These are phyloP conservation scores for Blastobotrys robertii DNA, from an alignment of 805 yeast species.

Conservation along the genomic window DNA sequence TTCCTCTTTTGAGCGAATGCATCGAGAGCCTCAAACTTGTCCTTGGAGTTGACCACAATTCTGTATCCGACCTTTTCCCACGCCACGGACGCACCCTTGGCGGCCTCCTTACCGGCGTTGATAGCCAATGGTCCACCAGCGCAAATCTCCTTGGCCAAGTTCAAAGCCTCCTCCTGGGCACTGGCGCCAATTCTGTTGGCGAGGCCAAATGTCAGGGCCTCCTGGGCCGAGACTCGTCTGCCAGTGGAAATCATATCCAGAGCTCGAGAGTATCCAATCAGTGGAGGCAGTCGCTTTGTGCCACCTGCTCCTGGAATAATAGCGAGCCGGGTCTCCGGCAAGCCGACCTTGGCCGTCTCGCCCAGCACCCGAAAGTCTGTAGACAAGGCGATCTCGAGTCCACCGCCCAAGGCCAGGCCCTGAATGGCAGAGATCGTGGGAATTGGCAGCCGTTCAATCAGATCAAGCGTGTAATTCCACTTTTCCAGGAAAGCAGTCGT, in stretches of 20 bases:
- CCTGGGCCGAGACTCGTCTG: slow-evolving; percentile 26
- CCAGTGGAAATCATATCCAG: slow-evolving; percentile 40
- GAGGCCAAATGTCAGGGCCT: slow-evolving; percentile 32
- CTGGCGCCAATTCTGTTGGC: slow-evolving; percentile 22
- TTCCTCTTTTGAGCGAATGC: slow-evolving; percentile 32
- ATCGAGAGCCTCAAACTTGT: slow-evolving; percentile 30
- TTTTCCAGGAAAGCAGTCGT: slow-evolving; percentile 21
- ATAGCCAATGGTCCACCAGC: slow-evolving; percentile 25
- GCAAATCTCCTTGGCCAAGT: slow-evolving; percentile 19
- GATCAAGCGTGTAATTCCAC: slow-evolving; percentile 25
- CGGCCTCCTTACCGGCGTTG: slow-evolving; percentile 23
- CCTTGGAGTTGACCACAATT: slow-evolving; percentile 22
- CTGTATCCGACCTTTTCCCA: slow-evolving; percentile 21
- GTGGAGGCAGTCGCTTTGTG: slow-evolving; percentile 39
- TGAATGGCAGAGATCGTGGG: slow-evolving; percentile 37
- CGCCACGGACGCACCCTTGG: slow-evolving; percentile 18
- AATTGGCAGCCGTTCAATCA: slow-evolving; percentile 24
- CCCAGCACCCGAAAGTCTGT: slow-evolving; percentile 33
- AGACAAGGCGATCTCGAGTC: slow-evolving; percentile 35
- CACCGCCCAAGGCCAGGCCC: slow-evolving; percentile 38
- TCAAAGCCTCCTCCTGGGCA: slow-evolving; percentile 19
- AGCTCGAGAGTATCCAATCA: slow-evolving; percentile 42
- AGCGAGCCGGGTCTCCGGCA: slow-evolving; percentile 36
- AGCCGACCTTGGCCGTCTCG: slow-evolving; percentile 29
- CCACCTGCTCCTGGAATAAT: slow-evolving; percentile 47